Conservation (phyloP, 495 filamentous ascomycete genomes). For the Aspergillus olivimuriae region DNA sequence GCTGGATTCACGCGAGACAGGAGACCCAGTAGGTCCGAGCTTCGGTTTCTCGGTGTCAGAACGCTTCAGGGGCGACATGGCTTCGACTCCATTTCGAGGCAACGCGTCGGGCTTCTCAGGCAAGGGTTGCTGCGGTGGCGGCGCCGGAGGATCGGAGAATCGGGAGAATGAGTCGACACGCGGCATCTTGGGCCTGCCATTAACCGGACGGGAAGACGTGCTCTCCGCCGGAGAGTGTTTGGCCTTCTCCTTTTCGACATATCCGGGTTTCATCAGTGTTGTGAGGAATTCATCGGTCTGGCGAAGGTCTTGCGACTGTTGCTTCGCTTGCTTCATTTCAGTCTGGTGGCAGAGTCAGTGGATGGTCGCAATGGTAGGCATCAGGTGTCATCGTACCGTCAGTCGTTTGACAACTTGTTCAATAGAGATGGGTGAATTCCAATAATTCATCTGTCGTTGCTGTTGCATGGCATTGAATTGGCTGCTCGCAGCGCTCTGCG, state of each 20-base stretch:
- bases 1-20: constrained; percentile 58
- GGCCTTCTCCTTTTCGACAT: constrained; percentile 54
- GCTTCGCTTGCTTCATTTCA: constrained; percentile 81
- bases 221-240: constrained; percentile 34
- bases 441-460: constrained; percentile 67
- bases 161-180: constrained; percentile 50
- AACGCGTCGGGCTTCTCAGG: constrained; percentile 81
- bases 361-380: too few species aligned
- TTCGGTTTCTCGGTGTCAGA: constrained; percentile 69
- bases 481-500: constrained; percentile 48
- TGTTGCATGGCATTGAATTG: constrained; percentile 56
- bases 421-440: constrained; percentile 82
- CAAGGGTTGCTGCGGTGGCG: constrained; percentile 84
- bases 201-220: constrained; percentile 31
- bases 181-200: constrained; percentile 48
- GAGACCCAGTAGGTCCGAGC: constrained; percentile 48
- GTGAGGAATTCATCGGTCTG: constrained; percentile 77
- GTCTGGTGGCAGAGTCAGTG: too few species aligned
- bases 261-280: constrained; percentile 62
- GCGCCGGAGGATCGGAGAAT: constrained; percentile 86
- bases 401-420: constrained; percentile 93
- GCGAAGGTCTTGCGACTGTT: constrained; percentile 77
- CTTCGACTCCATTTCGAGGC: constrained; percentile 36
- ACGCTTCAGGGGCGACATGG: constrained; percentile 56
- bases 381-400: constrained; percentile 57